Conservation (phyloP, 495 filamentous ascomycete genomes). For the Aspergillus ellipticus region DNA sequence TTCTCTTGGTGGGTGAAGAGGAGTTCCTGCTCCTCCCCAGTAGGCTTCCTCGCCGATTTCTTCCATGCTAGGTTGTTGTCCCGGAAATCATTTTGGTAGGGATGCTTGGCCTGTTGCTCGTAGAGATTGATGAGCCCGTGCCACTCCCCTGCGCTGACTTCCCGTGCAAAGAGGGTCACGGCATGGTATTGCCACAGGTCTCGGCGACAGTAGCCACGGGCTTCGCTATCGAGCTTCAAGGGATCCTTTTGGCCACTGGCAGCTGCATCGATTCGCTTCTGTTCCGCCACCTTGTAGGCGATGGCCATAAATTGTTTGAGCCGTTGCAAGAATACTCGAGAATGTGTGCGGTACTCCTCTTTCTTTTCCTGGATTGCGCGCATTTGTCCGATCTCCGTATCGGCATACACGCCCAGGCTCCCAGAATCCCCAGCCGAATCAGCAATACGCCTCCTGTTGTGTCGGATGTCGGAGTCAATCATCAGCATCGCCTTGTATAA, state of each 20-base stretch:
- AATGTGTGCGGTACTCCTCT: constrained; percentile 75
- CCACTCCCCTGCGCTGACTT: constrained; percentile 79
- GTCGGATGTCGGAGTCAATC: constrained; percentile 76
- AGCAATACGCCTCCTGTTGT: constrained; percentile 42
- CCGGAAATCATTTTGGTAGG: constrained; percentile 79
- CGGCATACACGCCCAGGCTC: constrained; percentile 59
- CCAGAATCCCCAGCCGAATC: constrained; percentile 49
- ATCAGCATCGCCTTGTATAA: constrained; percentile 93
- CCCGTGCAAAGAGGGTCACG: constrained; percentile 77
- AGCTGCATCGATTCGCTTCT: constrained; percentile 56
- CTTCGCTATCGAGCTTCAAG: constrained; percentile 46
- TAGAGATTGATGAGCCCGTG: constrained; percentile 73
- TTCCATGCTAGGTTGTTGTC: constrained; percentile 82
- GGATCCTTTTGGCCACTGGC: constrained; percentile 40
- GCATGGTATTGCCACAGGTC: constrained; percentile 80
- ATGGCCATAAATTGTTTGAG: constrained; percentile 76
- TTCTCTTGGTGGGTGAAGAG: constrained; percentile 86
- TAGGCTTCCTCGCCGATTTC: constrained; percentile 69
- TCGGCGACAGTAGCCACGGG: constrained; percentile 50
- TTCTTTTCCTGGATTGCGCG: constrained; percentile 89
- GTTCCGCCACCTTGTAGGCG: constrained; percentile 71
- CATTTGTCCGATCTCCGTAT: constrained; percentile 86
- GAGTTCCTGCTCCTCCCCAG: constrained; percentile 79
- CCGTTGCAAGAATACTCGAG: constrained; percentile 65
- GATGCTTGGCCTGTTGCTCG: constrained; percentile 64